Base-by-base conservation (phyloP, 371 early-diverging fungal species). In the Synchytrium microbalum region DNA sequence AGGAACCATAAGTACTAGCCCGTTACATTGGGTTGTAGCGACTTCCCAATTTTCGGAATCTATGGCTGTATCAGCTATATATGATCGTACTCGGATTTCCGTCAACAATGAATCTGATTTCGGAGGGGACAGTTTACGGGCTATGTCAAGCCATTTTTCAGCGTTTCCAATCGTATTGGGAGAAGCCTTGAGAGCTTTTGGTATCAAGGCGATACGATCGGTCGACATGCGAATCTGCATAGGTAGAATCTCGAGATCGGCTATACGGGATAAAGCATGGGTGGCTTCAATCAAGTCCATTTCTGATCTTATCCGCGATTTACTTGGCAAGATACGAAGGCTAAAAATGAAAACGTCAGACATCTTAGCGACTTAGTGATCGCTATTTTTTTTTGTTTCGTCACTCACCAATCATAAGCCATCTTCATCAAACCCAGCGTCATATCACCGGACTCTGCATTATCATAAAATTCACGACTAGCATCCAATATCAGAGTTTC, bases 391-490 rank as follows among this genome's bases (percentile, higher is more conserved):
- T n/a, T n/a, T n/a, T n/a, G n/a, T 10, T 19, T 10, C 46, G 46
- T 38, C 29, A 30, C 75, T 55, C 71, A 87, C 87, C 91, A 91
- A 57, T 89, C 88, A 67, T 78, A 77, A 1, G 90, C 89, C 74
- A 84, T 74, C 61, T 86, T 88, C 82, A 90, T 74, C 32, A 80
- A 75, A 13, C 89, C 90, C 5, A 78, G 65, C 52, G 81, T 64
- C 79, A 81, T 84, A 54, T 86, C 86, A 3, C 89, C 86, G 3
- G 79, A 77, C 3, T 83, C 79, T 2, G 92, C 84, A 67, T 91
- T 91, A 63, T 89, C 90, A 67, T 79, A 89, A 62, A 88, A 86
- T 63, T 90, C 90, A 46, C 78, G 72, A 26, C 86, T 86, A 32
- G 86, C 84, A 66, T 88, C 83, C 53, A 90, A 75, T 2, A 89